Percentiles rank a stretch among this genome's conserved stretches.
These are phyloP conservation scores for Paragyromitra xinjiangensis DNA, from an alignment of 495 filamentous ascomycete genomes.

Conservation along the genomic window DNA sequence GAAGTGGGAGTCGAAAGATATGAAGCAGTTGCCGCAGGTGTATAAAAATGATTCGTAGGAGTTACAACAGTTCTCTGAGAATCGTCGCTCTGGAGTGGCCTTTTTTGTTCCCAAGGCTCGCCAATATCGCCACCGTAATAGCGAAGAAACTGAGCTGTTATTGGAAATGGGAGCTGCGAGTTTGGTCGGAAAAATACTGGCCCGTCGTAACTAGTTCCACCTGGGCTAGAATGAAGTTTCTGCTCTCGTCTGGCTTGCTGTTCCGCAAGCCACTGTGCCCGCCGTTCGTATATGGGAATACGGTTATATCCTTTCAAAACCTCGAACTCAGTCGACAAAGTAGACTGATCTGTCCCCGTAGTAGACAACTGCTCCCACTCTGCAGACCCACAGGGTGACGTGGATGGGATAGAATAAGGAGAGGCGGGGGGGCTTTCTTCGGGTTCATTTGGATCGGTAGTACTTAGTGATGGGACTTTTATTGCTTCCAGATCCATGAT, in stretches of 20 bases:
- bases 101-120: constrained; percentile 4
- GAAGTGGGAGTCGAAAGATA: constrained; percentile 26
- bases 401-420: constrained; percentile 32
- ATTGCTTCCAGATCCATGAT: constrained; percentile 14
- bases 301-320: constrained; percentile 50
- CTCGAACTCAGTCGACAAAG: constrained; percentile 40
- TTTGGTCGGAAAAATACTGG: constrained; percentile 36
- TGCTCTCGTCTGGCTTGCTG: constrained; percentile 48
- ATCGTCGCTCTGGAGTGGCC: constrained; percentile 33
- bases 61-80: constrained; percentile 45
- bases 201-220: neutral
- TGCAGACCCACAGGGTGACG: constrained; percentile 36
- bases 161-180: constrained; percentile 46
- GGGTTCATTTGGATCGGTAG: constrained; percentile 14
- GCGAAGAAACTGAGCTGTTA: constrained; percentile 47
- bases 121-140: constrained; percentile 29
- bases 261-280: constrained; percentile 51
- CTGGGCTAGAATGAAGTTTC: constrained; percentile 24
- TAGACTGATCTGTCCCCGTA: constrained; percentile 38
- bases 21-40: constrained; percentile 16
- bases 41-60: constrained; percentile 7
- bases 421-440: constrained; percentile 6
- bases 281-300: constrained; percentile 49
- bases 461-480: neutral
- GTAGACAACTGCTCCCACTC: constrained; percentile 51